Evolutionary conservation across 2,329 filamentous ascomycete species (phyloP), one percentile per base, ranked within the genome.

Genomic region (Bipolaris bicolor): DNA sequence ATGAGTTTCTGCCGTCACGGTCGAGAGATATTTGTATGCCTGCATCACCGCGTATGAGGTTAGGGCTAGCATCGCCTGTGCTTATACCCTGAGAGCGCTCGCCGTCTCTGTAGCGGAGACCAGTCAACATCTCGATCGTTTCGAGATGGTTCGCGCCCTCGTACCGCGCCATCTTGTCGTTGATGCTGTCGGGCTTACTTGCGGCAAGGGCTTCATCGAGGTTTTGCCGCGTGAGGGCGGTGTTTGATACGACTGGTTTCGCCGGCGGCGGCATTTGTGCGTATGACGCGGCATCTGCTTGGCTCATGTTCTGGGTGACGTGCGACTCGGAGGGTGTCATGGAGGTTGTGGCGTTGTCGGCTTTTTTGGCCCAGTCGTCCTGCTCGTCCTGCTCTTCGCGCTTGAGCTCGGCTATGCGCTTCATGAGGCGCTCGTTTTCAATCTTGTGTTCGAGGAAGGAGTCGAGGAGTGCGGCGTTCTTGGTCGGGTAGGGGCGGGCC

Each of bases 361-460:
- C 82, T 65, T 83, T 86, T 67, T 83, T 84, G 40, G 80, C 73
- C 81, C 85, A 88, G 43, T 87, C 85, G 57, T 90, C 89, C 15
- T 84, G 83, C 59, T 96, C 93, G 52, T 93, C 90, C 55, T 89
- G 87, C 75, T 97, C 94, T 76, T 97, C 94, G 60, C 86, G 84
- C 65, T 90, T 91, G 52, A 97, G 81, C 77, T 96, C 92, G 16
- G 89, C 88, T 60, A 98, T 96, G 41, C 91, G 87, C 67, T 91
- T 90, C 69, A 87, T 88, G 47, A 98, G 78, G 4, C 93, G 86
- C 79, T 97, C 92, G 69, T 97, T 97, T 76, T 97, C 94, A 52
- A 97, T 94, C 77, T 97, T 97, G 79, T 97, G 93, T 75, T 98
- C 94, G 26, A 98, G 82, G 69, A 97, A 97, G 0, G 92, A 96